A percentile compares a stretch with the other conserved stretches of the same genome.
Evolutionary conservation across 1,139 yeast genomes (phyloP).

Genomic region (Pichia inconspicua): DNA sequence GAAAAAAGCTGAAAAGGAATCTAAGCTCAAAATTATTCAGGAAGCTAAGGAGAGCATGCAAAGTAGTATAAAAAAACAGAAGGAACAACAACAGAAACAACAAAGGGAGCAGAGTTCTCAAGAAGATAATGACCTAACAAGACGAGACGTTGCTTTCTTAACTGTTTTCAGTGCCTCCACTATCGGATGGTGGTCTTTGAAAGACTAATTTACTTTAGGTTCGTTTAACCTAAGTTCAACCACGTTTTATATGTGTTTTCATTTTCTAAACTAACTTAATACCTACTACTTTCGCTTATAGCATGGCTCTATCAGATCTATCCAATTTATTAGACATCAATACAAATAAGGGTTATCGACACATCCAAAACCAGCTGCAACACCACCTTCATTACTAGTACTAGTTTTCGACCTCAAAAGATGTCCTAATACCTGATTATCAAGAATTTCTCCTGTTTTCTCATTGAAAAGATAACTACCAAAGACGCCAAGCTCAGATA

Average conservation of each 20-base stretch:
- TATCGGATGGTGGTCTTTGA: slow-evolving; percentile 29
- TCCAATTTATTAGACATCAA: slow-evolving; percentile 13
- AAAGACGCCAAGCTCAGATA: slow-evolving; percentile 86
- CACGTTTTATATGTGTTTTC: not conserved
- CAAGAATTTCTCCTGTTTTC: slow-evolving; percentile 43
- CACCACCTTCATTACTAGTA: slow-evolving; percentile 92
- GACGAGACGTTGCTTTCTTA: slow-evolving; percentile 22
- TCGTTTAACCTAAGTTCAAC: not conserved
- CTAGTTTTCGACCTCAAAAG: slow-evolving; percentile 82
- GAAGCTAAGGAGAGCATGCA: slow-evolving; percentile 10
- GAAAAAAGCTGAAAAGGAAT: slow-evolving; percentile 5
- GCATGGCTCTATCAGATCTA: no score
- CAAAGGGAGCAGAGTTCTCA: not conserved
- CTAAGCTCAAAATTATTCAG: slow-evolving; percentile 8
- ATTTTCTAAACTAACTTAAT: not conserved
- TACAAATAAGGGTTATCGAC: slow-evolving; percentile 65
- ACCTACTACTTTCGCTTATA: no score
- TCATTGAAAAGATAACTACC: slow-evolving; percentile 77
- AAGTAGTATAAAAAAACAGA: slow-evolving; percentile 6
- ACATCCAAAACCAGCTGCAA: slow-evolving; percentile 97
- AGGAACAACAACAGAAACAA: slow-evolving; percentile 1
- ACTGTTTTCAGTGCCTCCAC: slow-evolving; percentile 23
- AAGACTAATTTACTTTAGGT: slow-evolving; percentile 4
- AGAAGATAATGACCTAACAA: slow-evolving; percentile 1
- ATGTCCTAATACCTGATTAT: slow-evolving; percentile 74